Evolutionary conservation across 208 protist species (phyloP).

Genomic region (Tetramitus jugosus): DNA sequence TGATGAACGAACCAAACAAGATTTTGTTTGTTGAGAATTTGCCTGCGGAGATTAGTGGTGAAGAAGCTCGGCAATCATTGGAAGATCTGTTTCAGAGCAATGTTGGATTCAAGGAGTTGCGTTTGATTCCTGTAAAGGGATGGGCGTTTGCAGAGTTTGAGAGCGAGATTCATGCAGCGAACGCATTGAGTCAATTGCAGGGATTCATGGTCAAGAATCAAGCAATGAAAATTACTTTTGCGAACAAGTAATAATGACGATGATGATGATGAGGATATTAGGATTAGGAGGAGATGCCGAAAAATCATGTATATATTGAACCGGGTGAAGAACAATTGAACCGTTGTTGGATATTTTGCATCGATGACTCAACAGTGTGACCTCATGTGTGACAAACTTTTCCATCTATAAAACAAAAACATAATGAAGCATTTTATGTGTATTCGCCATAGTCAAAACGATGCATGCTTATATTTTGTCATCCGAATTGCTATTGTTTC

Average conservation of each 20-base stretch:
- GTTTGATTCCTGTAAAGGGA: background rate
- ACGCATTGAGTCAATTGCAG: background rate
- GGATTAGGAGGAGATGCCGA: no score
- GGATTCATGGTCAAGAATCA: background rate
- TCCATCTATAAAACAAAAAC: no score
- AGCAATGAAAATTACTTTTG: background rate
- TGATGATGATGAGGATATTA: no score
- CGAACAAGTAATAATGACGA: constrained; percentile 12
- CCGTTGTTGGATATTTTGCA: no score
- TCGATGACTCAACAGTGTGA: no score
- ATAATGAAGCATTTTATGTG: no score
- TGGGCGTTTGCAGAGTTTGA: constrained; percentile 13
- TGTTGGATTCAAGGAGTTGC: background rate
- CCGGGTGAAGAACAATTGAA: no score
- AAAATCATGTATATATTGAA: no score
- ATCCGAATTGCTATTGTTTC: no score
- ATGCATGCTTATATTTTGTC: no score
- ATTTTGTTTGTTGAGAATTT: constrained; percentile 18
- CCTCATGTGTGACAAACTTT: no score
- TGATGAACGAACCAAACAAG: background rate
- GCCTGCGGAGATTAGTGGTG: background rate
- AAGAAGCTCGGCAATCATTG: background rate
- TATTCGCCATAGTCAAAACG: no score
- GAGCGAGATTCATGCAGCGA: background rate
- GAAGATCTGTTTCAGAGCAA: background rate